Conservation (phyloP, 2,329 filamentous ascomycete species). For the Trichoderma simmonsii region DNA sequence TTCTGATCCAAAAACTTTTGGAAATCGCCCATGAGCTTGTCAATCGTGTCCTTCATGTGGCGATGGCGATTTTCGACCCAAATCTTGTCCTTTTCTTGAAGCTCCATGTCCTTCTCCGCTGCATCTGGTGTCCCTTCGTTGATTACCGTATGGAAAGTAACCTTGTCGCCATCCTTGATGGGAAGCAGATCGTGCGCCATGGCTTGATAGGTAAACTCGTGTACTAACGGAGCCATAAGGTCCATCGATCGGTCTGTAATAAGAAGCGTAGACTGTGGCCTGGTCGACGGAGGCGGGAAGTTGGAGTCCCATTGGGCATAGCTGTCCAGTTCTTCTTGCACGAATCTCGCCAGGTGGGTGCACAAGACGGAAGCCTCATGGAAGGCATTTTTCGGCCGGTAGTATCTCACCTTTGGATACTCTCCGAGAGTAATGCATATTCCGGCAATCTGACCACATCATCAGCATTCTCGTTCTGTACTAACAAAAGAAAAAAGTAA, state of each 20-base stretch:
- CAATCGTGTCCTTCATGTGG: conserved; percentile 98
- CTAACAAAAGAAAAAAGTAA: too few relatives aligned
- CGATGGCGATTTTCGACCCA: conserved; percentile 93
- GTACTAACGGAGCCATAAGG: conserved; percentile 77
- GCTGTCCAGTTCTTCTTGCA: conserved; percentile 86
- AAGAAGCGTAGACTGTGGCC: conserved; percentile 78
- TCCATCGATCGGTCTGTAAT: conserved; percentile 95
- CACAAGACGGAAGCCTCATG: conserved; percentile 89
- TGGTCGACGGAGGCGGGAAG: conserved; percentile 75
- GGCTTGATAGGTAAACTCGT: conserved; percentile 97
- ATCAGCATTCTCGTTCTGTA: conserved; percentile 10
- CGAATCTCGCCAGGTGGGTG: conserved; percentile 82
- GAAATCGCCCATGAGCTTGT: conserved; percentile 89
- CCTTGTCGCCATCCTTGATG: conserved; percentile 83
- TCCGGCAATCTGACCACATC: conserved; percentile 40
- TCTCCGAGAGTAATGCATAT: conserved; percentile 91
- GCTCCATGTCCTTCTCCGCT: conserved; percentile 86
- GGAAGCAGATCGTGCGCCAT: conserved; percentile 94
- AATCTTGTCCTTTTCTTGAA: conserved; percentile 85
- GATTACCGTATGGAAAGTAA: conserved; percentile 76
- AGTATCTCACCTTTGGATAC: conserved; percentile 90
- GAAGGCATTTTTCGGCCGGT: conserved; percentile 66
- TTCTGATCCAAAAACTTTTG: conserved; percentile 88
- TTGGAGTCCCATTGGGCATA: conserved; percentile 81
- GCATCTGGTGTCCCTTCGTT: conserved; percentile 69